phyloP scores from a whole-genome alignment of 2,329 filamentous ascomycete species.

The Mariannaea elegans region DNA sequence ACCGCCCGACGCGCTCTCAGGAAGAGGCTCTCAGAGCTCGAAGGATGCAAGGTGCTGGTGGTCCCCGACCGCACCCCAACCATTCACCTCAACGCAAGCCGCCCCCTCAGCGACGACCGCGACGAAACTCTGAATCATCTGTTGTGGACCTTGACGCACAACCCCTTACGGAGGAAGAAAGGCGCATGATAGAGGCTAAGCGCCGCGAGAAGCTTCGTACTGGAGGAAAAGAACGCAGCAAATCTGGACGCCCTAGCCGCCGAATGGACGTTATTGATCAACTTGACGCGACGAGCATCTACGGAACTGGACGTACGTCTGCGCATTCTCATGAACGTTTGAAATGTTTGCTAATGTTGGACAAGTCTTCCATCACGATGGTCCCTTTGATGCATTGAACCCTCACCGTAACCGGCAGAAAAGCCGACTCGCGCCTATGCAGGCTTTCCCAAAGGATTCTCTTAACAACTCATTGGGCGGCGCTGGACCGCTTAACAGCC shows the following conservation, averaged over 20 bases:
- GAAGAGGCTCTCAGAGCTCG: constrained; percentile 69
- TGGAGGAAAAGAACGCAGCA: constrained; percentile 57
- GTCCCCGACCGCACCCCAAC: constrained; percentile 44
- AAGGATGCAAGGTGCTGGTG: constrained; percentile 46
- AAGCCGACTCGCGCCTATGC: constrained; percentile 87
- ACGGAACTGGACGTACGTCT: constrained; percentile 85
- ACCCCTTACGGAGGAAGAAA: constrained; percentile 65
- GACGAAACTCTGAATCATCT: constrained; percentile 84
- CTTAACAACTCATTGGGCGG: constrained; percentile 93
- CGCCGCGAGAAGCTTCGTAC: constrained; percentile 40
- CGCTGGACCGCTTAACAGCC: constrained; percentile 81
- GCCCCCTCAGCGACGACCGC: constrained; percentile 59
- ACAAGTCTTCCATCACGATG: constrained; percentile 96
- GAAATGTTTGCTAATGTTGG: constrained; percentile 16
- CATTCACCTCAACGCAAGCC: constrained; percentile 51
- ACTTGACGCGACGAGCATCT: constrained; percentile 94
- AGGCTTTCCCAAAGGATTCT: constrained; percentile 92
- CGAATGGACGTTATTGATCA: constrained; percentile 93
- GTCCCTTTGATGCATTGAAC: constrained; percentile 95
- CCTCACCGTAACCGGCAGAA: constrained; percentile 91
- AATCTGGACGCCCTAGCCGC: constrained; percentile 56
- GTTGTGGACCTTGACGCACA: constrained; percentile 67
- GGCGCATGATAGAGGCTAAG: constrained; percentile 49
- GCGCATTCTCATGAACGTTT: not conserved
- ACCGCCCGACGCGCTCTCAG: constrained; percentile 72